Conservation (phyloP, 2,329 filamentous ascomycete genomes). For the Orbilia blumenaviensis region DNA sequence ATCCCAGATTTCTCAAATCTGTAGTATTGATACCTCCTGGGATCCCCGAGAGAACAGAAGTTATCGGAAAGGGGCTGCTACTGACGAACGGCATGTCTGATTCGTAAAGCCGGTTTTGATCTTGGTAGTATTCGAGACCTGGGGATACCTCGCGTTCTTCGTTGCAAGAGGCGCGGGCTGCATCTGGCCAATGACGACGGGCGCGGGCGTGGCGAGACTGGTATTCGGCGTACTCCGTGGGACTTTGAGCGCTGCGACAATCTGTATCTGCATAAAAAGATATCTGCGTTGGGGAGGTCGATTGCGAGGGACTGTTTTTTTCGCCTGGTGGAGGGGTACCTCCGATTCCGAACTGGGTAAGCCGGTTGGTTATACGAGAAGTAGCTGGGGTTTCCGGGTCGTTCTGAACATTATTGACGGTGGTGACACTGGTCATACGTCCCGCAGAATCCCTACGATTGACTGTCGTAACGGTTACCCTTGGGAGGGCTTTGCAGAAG, state of each 20-base stretch:
- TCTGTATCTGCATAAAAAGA: conserved; percentile 27
- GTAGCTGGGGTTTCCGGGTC: too few relatives aligned
- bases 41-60: not conserved
- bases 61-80: too few relatives aligned
- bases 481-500: not conserved
- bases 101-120: conserved; percentile 28
- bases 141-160: conserved; percentile 7
- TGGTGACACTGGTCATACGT: not conserved
- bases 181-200: conserved; percentile 6
- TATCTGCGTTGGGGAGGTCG: not conserved
- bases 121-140: not conserved
- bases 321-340: not conserved
- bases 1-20: not conserved
- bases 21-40: not conserved
- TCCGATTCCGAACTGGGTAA: conserved; percentile 1
- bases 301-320: not conserved
- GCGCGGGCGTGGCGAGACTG: not conserved
- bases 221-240: conserved; percentile 6
- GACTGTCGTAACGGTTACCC: not conserved
- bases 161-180: not conserved
- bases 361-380: not conserved
- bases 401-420: not conserved
- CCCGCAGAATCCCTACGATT: not conserved
- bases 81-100: too few relatives aligned
- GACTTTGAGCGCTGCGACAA: conserved; percentile 6